A percentile compares a stretch with the other conserved stretches of the same genome.
phyloP scores from a whole-genome alignment of 2,329 filamentous ascomycete genomes.

The Huntiella moniliformis region DNA sequence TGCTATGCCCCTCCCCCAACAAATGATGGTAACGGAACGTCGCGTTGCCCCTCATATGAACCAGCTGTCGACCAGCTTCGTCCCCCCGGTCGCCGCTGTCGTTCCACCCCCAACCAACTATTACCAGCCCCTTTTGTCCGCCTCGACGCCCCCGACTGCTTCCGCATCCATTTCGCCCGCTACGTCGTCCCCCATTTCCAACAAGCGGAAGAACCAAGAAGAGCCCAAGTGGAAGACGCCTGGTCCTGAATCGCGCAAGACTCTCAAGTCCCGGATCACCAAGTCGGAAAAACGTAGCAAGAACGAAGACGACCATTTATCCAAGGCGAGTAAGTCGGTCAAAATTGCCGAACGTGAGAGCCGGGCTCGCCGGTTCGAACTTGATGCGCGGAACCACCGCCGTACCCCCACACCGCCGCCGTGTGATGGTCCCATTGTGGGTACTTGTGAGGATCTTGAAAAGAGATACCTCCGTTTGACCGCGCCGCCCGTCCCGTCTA shows the following conservation, averaged over 20 bases:
- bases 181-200: conserved; percentile 30
- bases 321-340: conserved; percentile 62
- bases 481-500: conserved; percentile 68
- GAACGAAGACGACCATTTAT: background rate
- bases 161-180: conserved; percentile 16
- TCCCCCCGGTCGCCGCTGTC: conserved; percentile 13
- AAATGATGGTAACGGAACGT: conserved; percentile 58
- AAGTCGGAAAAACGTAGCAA: conserved; percentile 21
- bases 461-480: conserved; percentile 93
- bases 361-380: conserved; percentile 72
- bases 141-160: background rate
- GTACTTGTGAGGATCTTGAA: conserved; percentile 66
- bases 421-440: conserved; percentile 56
- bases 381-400: conserved; percentile 27
- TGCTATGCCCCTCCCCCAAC: conserved; percentile 63
- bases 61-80: conserved; percentile 15
- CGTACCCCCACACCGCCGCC: conserved; percentile 38
- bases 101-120: conserved; percentile 11
- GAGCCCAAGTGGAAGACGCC: conserved; percentile 22
- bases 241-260: conserved; percentile 6
- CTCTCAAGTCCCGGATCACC: conserved; percentile 12
- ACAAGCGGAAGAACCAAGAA: conserved; percentile 35
- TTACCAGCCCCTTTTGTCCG: conserved; percentile 14
- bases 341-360: conserved; percentile 69
- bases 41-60: background rate